Evolutionary conservation across 2,329 filamentous ascomycete genomes (phyloP).

Genomic region (Coleophoma cylindrospora): DNA sequence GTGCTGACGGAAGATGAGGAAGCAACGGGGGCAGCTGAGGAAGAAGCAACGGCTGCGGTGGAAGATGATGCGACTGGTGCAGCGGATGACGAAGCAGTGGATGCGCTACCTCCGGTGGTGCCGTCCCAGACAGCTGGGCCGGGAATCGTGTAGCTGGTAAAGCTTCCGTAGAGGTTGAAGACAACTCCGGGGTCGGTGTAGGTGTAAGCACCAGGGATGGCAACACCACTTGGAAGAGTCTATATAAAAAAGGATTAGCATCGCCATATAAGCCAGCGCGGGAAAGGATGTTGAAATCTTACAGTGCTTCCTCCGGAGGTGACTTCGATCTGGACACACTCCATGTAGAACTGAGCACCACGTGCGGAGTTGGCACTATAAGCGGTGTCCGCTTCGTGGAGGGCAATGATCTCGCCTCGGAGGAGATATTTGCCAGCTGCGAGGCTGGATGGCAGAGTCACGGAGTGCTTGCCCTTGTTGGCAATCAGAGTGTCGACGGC

Average conservation of each 20-base stretch:
- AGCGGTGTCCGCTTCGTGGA: conserved; percentile 32
- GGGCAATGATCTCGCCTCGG: conserved; percentile 37
- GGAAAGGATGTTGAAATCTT: neutral
- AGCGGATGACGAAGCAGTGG: neutral
- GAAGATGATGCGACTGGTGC: neutral
- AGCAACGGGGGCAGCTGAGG: neutral
- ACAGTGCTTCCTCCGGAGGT: conserved; percentile 18
- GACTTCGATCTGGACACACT: conserved; percentile 36
- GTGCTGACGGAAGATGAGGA: too few relatives aligned
- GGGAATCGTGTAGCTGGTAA: conserved; percentile 33
- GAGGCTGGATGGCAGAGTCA: conserved; percentile 33
- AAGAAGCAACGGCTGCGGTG: neutral
- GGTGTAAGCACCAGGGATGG: conserved; percentile 25
- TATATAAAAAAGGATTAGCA: neutral
- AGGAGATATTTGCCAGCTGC: conserved; percentile 35
- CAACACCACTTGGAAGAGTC: conserved; percentile 11
- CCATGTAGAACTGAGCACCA: conserved; percentile 39
- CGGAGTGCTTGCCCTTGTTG: conserved; percentile 35
- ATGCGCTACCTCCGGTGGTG: neutral
- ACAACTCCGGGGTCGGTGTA: conserved; percentile 32
- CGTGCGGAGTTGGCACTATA: conserved; percentile 11
- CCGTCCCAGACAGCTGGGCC: conserved; percentile 31
- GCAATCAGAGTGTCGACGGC: conserved; percentile 33
- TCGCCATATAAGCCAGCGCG: neutral
- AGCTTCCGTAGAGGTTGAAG: conserved; percentile 33